Evolutionary conservation across 1,139 yeast genomes (phyloP).

Genomic region (Yamadazyma atlantica): DNA sequence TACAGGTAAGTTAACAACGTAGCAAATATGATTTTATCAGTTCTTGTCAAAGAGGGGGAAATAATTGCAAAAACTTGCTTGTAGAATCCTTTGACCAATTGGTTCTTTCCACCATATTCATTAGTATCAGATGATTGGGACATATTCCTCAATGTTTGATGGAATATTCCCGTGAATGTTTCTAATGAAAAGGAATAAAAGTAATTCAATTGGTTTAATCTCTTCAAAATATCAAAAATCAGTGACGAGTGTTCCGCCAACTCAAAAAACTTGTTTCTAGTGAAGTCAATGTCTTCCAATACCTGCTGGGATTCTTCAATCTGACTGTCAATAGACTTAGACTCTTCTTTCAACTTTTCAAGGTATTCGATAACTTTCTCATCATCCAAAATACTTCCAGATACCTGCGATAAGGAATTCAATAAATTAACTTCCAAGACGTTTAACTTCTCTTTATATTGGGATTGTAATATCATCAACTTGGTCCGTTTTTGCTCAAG

Average conservation of each 20-base stretch:
- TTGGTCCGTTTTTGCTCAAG: constrained; percentile 58
- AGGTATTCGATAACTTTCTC: constrained; percentile 58
- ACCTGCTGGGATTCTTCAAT: constrained; percentile 54
- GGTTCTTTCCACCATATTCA: constrained; percentile 19
- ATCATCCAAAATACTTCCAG: constrained; percentile 69
- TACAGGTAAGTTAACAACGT: constrained; percentile 34
- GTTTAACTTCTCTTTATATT: constrained; percentile 55
- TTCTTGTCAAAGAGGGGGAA: constrained; percentile 49
- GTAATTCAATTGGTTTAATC: constrained; percentile 40
- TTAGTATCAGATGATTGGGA: constrained; percentile 8
- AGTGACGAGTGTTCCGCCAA: constrained; percentile 57
- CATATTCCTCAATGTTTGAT: constrained; percentile 28
- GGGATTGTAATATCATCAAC: constrained; percentile 55
- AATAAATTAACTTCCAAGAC: constrained; percentile 63
- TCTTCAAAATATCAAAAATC: constrained; percentile 47
- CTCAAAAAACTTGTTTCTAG: constrained; percentile 47
- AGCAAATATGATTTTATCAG: constrained; percentile 50
- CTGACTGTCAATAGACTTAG: constrained; percentile 53
- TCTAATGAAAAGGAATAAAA: constrained; percentile 62
- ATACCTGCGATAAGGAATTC: constrained; percentile 53
- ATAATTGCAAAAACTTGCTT: constrained; percentile 45
- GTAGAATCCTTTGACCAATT: constrained; percentile 39
- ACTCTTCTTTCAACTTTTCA: constrained; percentile 64
- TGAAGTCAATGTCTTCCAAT: constrained; percentile 51
- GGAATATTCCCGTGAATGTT: constrained; percentile 43